Evolutionary conservation across 148 eudicot species (phyloP).

Genomic region (Diospyros kaki): DNA sequence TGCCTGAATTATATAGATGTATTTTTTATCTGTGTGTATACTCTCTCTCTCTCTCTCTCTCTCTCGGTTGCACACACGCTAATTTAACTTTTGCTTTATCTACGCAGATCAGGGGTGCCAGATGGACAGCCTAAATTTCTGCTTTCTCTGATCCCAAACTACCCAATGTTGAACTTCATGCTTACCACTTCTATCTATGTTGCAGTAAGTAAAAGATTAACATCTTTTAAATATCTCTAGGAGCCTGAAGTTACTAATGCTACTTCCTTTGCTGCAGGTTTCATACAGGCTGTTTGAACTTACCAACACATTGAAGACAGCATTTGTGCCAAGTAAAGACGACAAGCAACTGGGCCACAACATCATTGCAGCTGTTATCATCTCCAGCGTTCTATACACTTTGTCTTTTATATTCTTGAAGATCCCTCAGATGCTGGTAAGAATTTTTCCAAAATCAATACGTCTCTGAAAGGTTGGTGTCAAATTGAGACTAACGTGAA

Average conservation of each 20-base stretch:
- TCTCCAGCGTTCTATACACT: slow-evolving; percentile 47
- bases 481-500: no score
- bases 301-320: slow-evolving; percentile 67
- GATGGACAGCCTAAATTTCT: slow-evolving; percentile 85
- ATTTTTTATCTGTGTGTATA: background rate
- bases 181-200: slow-evolving; percentile 73
- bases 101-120: slow-evolving; percentile 78
- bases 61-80: no score
- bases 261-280: slow-evolving; percentile 43
- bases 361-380: slow-evolving; percentile 47
- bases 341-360: slow-evolving; percentile 61
- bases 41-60: background rate
- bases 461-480: no score
- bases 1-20: background rate
- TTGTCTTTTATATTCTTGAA: slow-evolving; percentile 53
- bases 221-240: background rate
- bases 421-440: slow-evolving; percentile 65
- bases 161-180: slow-evolving; percentile 91
- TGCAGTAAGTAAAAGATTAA: slow-evolving; percentile 43
- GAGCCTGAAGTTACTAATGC: background rate
- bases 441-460: slow-evolving; percentile 12
- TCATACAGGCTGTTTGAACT: slow-evolving; percentile 80
- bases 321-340: slow-evolving; percentile 78
- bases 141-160: slow-evolving; percentile 73
- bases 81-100: background rate